Base-by-base conservation (phyloP, 2,329 filamentous ascomycete species). In the Aureobasidium sp. region DNA sequence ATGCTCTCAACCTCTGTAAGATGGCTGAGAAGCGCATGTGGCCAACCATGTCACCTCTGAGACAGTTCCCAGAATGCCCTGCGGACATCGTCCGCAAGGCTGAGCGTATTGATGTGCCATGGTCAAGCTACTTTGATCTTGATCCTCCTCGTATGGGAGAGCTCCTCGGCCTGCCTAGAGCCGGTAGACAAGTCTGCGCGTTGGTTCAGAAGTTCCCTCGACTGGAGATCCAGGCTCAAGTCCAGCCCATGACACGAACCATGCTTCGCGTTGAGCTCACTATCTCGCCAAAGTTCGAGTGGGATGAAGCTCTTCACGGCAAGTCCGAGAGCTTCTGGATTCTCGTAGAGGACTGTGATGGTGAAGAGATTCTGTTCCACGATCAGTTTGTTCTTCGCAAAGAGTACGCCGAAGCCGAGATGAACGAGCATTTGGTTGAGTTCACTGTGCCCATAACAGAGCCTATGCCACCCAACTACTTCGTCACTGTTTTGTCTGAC, bases 1-100 rank as follows among this genome's bases (percentile, higher is more conserved):
- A 89, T 65, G 92, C 94, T 0, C 80, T 99, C 45, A 90, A 96
- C 69, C 82, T 99, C 59, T 99, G 95, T 78, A 99, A 99, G 79
- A 97, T 96, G 91, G 94, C 93, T 0, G 94, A 99, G 79, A 96
- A 96, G 81, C 85, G 95, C 55, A 99, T 99, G 95, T 99, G 94
- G 94, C 92, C 93, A 15, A 97, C 93, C 6, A 99, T 97, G 94
- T 90, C 91, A 41, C 94, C 95, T 12, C 80, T 99, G 36, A 86
- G 94, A 60, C 94, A 99, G 71, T 99, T 99, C 71, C 84, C 88
- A 3, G 78, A 80, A 42, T 96, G 91, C 70, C 86, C 92, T 3
- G 81, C 86, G 44, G 93, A 97, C 63, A 90, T 97, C 59, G 80
- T 97, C 53, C 87, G 90, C 67, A 97, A 97, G 76, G 88, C 92